Percentiles rank a stretch among this genome's conserved stretches.
phyloP scores from a whole-genome alignment of 2,329 filamentous ascomycete genomes.

The Beauveria australis region DNA sequence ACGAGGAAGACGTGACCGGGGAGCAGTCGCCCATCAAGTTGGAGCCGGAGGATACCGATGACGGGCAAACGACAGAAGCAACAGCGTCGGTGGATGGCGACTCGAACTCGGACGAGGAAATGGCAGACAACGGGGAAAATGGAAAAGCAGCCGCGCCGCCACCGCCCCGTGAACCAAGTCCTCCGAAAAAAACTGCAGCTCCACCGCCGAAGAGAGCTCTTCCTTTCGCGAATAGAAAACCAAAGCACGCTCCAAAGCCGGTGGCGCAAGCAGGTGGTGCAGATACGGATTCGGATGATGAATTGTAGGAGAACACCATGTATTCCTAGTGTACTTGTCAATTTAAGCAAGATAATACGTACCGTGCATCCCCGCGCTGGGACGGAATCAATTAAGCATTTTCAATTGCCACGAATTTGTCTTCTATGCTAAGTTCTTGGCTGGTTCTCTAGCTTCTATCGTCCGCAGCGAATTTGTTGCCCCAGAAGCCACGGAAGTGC shows the following conservation, averaged over 20 bases:
- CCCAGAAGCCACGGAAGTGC: constrained; percentile 55
- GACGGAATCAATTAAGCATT: too few species aligned
- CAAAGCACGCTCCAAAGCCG: constrained; percentile 19
- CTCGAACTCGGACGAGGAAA: constrained; percentile 23
- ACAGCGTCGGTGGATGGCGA: constrained; percentile 36
- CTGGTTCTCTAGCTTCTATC: constrained; percentile 30
- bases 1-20: constrained; percentile 32
- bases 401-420: too few species aligned
- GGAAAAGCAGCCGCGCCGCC: neutral
- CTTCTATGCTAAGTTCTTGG: too few species aligned
- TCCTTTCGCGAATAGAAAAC: constrained; percentile 35
- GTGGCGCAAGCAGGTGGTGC: constrained; percentile 15
- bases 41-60: constrained; percentile 32
- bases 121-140: constrained; percentile 21
- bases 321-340: neutral
- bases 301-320: constrained; percentile 29
- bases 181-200: constrained; percentile 15
- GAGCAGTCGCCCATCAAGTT: constrained; percentile 34
- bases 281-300: constrained; percentile 50
- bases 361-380: neutral
- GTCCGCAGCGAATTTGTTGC: constrained; percentile 39
- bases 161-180: neutral
- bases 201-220: constrained; percentile 33
- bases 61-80: constrained; percentile 31
- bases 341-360: neutral